Evolutionary conservation across 2,329 filamentous ascomycete species (phyloP), one percentile per base, ranked within the genome.

Genomic region (Xylariales sp.): DNA sequence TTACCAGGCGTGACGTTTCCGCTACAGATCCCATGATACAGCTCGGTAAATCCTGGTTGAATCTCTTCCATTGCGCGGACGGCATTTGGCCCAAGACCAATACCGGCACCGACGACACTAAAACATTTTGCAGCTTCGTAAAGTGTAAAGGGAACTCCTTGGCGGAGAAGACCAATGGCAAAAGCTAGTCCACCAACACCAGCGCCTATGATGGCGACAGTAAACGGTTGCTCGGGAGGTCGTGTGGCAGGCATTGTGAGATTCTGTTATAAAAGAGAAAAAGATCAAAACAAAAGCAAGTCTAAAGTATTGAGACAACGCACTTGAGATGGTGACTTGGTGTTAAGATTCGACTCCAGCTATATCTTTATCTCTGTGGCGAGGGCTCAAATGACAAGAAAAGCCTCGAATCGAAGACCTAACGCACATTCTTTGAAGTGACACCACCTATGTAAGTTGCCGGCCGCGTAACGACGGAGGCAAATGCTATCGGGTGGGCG

Each of bases 51-150:
- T 5, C 51, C 48, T 6, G 54, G 44, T 35, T 69, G 60, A 44
- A 69, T 65, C 11, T 65, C 49, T 32, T 65, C 61, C 56, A 70
- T 69, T 1, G 63, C 63, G 12, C 53, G 53, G 10, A 69, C 45
- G 5, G 63, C 57, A 49, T 69, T 70, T 5, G 66, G 65, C 1
- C 61, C 66, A 4, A 69, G 42, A 25, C 61, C 60, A 15, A 64
- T 56, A 10, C 61, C 60, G 3, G 61, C 56, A 5, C 56, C 56
- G 11, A 56, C 44, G 19, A 42, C 36, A 3, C 48, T 51, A 38
- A 51, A 59, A 31, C 43, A 21, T 5, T 44, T 21, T 9, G 51
- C 49, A 6, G 54, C 45, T 34, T 59, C 56, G 37, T 57, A 59
- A 10, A 59, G 44, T 3, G 51, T 54, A 21, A 52, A 53, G 5